Evolutionary conservation across 768 basidiomycete genomes (phyloP), one percentile per base, ranked within the genome.

Genomic region (Steccherinum ochraceum): DNA sequence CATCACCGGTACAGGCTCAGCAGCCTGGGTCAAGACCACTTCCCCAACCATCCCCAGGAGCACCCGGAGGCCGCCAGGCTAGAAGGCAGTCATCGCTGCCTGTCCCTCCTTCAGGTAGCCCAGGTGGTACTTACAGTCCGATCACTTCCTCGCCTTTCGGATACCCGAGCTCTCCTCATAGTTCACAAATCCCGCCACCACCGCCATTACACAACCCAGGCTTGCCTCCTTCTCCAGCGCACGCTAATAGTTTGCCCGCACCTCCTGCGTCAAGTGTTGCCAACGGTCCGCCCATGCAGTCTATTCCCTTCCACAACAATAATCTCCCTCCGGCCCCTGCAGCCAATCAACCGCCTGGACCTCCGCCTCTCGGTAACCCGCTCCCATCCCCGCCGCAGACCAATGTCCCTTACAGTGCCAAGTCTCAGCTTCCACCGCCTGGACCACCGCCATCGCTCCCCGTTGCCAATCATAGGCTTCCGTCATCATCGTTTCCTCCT

Each of bases 1-100:
- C 52, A 16, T 58, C 56, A 21, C 58, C 56, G 2, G 20, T 18
- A 4, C 54, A 55, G 3, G 45, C 18, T n/a, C 53, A 53, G 18
- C 47, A 40, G 16, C 24, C 46, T 12, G 43, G 25, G 1, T 57
- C 56, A 1, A 45, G 54, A 20, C 56, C 56, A 5, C 40, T 54
- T 1, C 55, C 55, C 24, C 45, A 48, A 18, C 54, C 54, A 7
- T 7, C 46, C 12, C 3, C 19, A 24, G 25, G 12, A 30, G 18
- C 46, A 12, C 18, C 12, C 3, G 24, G 12, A n/a, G 12, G 16
- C 3, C 45, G 7, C 3, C 42, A 25, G 40, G 49, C 23, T 21
- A 27, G 50, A 21, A 43, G 50, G 4, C 50, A 52, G 19, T 52
- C 50, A 19, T 46, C 21, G 4, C 18, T 52, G 25, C n/a, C 50